Conservation (phyloP, 176 grass and related monocot species). For the Eragrostis curvula region DNA sequence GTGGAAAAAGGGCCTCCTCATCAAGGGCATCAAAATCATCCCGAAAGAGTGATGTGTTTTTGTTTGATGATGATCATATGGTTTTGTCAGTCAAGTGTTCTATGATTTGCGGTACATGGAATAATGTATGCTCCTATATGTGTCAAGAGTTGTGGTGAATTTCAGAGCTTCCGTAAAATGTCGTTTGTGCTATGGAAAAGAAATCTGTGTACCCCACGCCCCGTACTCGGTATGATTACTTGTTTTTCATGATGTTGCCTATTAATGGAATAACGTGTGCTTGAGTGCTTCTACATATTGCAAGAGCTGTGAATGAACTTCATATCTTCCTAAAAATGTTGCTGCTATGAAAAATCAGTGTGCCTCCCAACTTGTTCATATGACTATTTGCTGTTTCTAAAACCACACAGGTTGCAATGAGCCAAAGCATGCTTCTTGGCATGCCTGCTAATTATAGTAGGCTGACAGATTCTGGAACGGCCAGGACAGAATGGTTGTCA, state of each 20-base stretch:
- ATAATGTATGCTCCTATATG: not conserved
- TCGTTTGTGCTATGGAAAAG: not conserved
- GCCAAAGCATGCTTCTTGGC: not conserved
- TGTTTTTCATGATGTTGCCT: not conserved
- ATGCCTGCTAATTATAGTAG: not conserved
- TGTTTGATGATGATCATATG: not conserved
- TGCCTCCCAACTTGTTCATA: not conserved
- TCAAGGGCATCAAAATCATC: constrained; percentile 54
- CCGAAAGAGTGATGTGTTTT: constrained; percentile 35
- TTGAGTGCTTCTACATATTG: not conserved
- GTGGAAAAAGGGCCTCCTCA: constrained; percentile 59
- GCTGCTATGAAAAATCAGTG: not conserved
- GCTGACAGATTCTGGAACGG: not conserved
- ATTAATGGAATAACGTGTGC: too few relatives aligned
- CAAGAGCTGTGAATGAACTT: not conserved
- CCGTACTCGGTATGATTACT: too few relatives aligned
- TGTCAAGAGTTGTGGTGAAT: not conserved
- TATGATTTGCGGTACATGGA: not conserved
- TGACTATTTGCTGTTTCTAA: not conserved
- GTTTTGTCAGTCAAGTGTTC: not conserved
- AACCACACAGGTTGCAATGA: not conserved
- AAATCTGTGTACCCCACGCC: not conserved
- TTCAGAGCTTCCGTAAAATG: not conserved
- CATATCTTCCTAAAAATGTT: not conserved
- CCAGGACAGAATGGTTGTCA: not conserved